phyloP scores from a whole-genome alignment of 2,329 filamentous ascomycete genomes.

The Tolypocladium guangdongense region DNA sequence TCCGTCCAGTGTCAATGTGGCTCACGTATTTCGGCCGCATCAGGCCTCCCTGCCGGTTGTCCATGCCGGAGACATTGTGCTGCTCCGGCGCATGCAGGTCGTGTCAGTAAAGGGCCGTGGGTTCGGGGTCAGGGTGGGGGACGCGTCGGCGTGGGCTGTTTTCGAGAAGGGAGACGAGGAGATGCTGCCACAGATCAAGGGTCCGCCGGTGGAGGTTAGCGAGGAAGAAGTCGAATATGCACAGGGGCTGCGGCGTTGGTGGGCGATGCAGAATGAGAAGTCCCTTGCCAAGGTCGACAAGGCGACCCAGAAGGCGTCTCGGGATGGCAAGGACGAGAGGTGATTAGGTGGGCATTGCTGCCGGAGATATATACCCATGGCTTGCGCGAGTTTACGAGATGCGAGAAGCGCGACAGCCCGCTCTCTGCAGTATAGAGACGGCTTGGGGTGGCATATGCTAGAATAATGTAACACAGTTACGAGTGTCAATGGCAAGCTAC shows the following conservation, averaged over 20 bases:
- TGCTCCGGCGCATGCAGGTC: constrained; percentile 46
- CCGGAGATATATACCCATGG: neutral
- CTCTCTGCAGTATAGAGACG: neutral
- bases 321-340: constrained; percentile 16
- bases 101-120: constrained; percentile 41
- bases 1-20: constrained; percentile 38
- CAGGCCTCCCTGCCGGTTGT: constrained; percentile 44
- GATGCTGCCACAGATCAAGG: constrained; percentile 41
- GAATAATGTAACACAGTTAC: neutral
- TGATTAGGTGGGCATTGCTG: constrained; percentile 3
- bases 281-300: constrained; percentile 35
- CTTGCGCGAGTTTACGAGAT: neutral
- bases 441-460: neutral
- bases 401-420: too few species aligned
- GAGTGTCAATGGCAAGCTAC: neutral
- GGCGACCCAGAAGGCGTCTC: constrained; percentile 27
- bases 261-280: constrained; percentile 33
- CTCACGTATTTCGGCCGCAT: constrained; percentile 48
- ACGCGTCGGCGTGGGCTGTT: constrained; percentile 50
- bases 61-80: constrained; percentile 43
- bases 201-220: constrained; percentile 47
- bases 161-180: constrained; percentile 35
- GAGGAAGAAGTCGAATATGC: constrained; percentile 39
- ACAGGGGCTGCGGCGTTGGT: constrained; percentile 37
- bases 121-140: constrained; percentile 44